Evolutionary conservation across 148 eudicot genomes (phyloP).

Genomic region (Silene uniflora): DNA sequence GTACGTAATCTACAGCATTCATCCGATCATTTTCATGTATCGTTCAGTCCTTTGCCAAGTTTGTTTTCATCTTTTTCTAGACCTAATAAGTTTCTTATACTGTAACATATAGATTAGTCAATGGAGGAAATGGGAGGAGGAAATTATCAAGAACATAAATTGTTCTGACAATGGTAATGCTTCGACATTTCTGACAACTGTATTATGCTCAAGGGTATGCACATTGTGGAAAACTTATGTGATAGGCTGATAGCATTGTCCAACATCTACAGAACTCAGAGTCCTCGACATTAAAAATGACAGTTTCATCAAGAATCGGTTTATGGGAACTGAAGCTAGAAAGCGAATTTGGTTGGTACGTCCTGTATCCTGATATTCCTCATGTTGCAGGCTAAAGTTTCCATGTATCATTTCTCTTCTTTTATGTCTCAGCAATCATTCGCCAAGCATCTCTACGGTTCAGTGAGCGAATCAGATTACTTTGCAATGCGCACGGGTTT

Average conservation of each 20-base stretch:
- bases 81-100: neutral
- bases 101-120: slow-evolving; percentile 21
- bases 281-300: slow-evolving; percentile 19
- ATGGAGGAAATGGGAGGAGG: slow-evolving; percentile 31
- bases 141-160: slow-evolving; percentile 13
- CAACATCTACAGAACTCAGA: slow-evolving; percentile 5
- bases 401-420: neutral
- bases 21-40: neutral
- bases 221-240: neutral
- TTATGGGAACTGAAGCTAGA: slow-evolving; percentile 28
- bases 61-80: neutral
- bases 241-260: slow-evolving; percentile 3
- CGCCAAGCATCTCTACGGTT: slow-evolving; percentile 25
- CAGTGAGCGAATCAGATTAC: slow-evolving; percentile 33
- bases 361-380: neutral
- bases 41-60: neutral
- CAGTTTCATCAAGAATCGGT: slow-evolving; percentile 25
- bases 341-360: slow-evolving; percentile 34
- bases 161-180: slow-evolving; percentile 18
- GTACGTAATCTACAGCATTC: slow-evolving; percentile 10
- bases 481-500: slow-evolving; percentile 33
- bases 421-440: slow-evolving; percentile 24
- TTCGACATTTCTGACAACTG: neutral
- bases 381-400: too few relatives aligned
- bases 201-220: neutral